phyloP scores from a whole-genome alignment of 139 green algal genomes.

The Chlorokybus atmophyticus region DNA sequence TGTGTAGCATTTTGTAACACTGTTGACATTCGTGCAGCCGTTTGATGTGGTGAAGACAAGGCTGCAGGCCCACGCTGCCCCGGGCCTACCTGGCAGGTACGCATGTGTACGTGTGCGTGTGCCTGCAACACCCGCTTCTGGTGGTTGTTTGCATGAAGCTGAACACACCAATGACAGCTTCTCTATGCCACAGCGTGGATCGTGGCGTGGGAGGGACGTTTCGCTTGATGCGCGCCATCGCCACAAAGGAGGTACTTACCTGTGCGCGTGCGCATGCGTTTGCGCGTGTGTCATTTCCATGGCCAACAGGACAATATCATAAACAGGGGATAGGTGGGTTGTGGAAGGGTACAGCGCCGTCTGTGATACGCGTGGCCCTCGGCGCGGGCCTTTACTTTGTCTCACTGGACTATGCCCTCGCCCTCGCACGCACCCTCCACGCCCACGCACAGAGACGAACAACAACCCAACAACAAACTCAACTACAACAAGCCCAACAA shows the following conservation, averaged over 20 bases:
- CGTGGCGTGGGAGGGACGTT: too few relatives aligned
- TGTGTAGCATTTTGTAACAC: too few relatives aligned
- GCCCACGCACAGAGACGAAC: background rate
- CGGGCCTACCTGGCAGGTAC: background rate
- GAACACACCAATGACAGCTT: too few relatives aligned
- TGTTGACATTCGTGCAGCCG: too few relatives aligned
- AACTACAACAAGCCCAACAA: background rate
- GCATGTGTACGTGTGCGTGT: too few relatives aligned
- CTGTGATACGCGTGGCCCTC: conserved; percentile 20
- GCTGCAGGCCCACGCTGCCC: conserved; percentile 5
- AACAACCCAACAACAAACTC: conserved; percentile 5
- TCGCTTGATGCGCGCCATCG: too few relatives aligned
- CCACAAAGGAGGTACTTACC: too few relatives aligned
- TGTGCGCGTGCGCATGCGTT: too few relatives aligned
- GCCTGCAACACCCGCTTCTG: too few relatives aligned
- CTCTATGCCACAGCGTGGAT: too few relatives aligned
- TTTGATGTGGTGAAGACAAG: conserved; percentile 18
- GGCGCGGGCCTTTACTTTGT: conserved; percentile 33
- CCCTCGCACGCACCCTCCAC: background rate
- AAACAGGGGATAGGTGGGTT: conserved; percentile 16
- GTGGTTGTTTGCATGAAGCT: too few relatives aligned
- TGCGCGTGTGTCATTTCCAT: too few relatives aligned
- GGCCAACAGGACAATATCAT: conserved; percentile 9
- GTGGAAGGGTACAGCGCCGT: conserved; percentile 26
- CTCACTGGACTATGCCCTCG: conserved; percentile 18